Evolutionary conservation across 805 yeast genomes (phyloP).

Genomic region (Pichia occidentalis): DNA sequence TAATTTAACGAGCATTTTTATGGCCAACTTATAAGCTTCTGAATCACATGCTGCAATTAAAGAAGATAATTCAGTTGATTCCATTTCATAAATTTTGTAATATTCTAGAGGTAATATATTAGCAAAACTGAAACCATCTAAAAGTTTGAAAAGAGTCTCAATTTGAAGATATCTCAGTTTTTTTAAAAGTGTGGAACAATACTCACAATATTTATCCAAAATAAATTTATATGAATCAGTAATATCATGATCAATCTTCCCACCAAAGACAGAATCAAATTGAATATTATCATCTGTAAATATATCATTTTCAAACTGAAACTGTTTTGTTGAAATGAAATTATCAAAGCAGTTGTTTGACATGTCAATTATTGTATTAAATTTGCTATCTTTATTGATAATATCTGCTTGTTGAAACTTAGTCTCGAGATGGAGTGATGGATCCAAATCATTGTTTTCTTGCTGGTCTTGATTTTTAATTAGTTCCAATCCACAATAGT

Average conservation of each 20-base stretch:
- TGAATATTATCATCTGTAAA: constrained; percentile 7
- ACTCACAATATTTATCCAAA: constrained; percentile 28
- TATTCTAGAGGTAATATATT: constrained; percentile 31
- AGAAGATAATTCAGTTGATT: constrained; percentile 13
- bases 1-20: constrained; percentile 56
- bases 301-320: constrained; percentile 11
- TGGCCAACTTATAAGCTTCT: constrained; percentile 47
- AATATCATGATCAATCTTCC: neutral
- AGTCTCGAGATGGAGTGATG: too few relatives aligned
- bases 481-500: constrained; percentile 68
- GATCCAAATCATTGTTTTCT: too few relatives aligned
- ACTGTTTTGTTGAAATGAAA: constrained; percentile 15
- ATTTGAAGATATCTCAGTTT: constrained; percentile 61
- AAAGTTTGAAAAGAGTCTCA: constrained; percentile 48
- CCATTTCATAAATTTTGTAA: constrained; percentile 1
- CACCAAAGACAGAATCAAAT: constrained; percentile 3
- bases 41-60: constrained; percentile 71
- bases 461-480: constrained; percentile 29
- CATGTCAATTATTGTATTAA: too few relatives aligned
- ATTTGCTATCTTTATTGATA: too few relatives aligned
- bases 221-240: constrained; percentile 6
- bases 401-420: too few relatives aligned
- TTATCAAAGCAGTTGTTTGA: too few relatives aligned
- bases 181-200: constrained; percentile 60
- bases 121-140: constrained; percentile 44